Evolutionary conservation across 192 early-diverging fungal species (phyloP), one percentile per base, ranked within the genome.

Genomic region (Phlyctochytrium arcticum): DNA sequence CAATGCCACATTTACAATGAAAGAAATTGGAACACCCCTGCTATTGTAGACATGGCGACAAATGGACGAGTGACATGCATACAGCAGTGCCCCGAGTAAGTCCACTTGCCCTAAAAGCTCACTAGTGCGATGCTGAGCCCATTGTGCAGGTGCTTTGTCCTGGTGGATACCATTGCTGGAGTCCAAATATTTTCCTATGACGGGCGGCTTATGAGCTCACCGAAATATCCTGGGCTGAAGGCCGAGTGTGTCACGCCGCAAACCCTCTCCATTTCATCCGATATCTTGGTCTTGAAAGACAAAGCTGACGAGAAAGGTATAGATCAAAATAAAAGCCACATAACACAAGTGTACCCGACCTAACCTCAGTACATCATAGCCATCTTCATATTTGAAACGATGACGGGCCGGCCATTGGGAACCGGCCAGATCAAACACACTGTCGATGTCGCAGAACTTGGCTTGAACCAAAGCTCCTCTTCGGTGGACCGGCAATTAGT

Each of bases 11-110:
- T 84, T 21, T 83, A 83, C 60, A 77, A 53, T 60, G 80, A 82
- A 19, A 79, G 68, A 23, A 84, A 84, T 67, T 84, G 82, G 82
- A 84, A 84, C 58, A 84, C 82, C 27, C 82, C 82, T 2, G 74
- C 68, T 3, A 81, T 84, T 47, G 66, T 83, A 9, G 82, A 84
- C 50, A 42, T 84, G 61, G 29, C 69, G 27, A 82, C 75, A 48
- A 79, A 79, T 57, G 82, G 82, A 26, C 66, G 82, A 27, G 82
- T 84, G 10, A 75, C 75, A 3, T 82, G 80, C 57, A 83, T 84
- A 24, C 76, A 83, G 65, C 82, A 84, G 63, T 74, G 71, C 29
- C 42, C 71, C 3, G 76, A 81, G 78, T 82, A 56, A 60, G 71
- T 57, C 5, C 21, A 36, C 48, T 10, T 31, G 0, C 26, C 21